Evolutionary conservation across 2,329 filamentous ascomycete species (phyloP).

Genomic region (Epichloe festucae): DNA sequence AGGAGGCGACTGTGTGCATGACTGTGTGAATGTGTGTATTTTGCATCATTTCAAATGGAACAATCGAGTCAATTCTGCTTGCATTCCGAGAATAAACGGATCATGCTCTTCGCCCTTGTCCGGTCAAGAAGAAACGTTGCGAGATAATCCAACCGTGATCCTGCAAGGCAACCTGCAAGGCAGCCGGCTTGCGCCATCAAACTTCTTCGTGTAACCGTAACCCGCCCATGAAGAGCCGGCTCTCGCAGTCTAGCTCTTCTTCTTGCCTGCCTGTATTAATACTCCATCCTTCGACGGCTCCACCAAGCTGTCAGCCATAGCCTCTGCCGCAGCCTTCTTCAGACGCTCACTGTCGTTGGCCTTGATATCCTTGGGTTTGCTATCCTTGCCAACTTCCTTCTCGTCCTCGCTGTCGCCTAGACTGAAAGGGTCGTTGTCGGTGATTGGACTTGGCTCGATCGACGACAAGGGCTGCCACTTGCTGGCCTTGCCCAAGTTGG

Average conservation of each 20-base stretch:
- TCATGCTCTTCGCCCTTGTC: neutral
- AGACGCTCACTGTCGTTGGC: conserved; percentile 46
- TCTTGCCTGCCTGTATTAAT: conserved; percentile 17
- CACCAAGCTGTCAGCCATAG: conserved; percentile 44
- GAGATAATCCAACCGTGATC: neutral
- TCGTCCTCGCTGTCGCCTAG: conserved; percentile 93
- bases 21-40: neutral
- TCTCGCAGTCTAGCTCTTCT: conserved; percentile 19
- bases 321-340: conserved; percentile 52
- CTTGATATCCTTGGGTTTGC: conserved; percentile 38
- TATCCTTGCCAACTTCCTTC: conserved; percentile 39
- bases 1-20: neutral
- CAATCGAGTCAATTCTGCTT: neutral
- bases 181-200: neutral
- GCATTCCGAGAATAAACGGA: neutral
- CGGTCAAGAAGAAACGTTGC: neutral
- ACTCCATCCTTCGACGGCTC: conserved; percentile 22
- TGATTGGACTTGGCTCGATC: conserved; percentile 68
- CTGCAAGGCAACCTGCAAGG: neutral
- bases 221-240: neutral
- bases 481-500: conserved; percentile 54
- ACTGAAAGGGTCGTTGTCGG: conserved; percentile 91
- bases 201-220: neutral
- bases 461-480: conserved; percentile 94
- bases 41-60: neutral